phyloP scores from a whole-genome alignment of 257 asterid genomes.

The Solanum infundibuliforme region DNA sequence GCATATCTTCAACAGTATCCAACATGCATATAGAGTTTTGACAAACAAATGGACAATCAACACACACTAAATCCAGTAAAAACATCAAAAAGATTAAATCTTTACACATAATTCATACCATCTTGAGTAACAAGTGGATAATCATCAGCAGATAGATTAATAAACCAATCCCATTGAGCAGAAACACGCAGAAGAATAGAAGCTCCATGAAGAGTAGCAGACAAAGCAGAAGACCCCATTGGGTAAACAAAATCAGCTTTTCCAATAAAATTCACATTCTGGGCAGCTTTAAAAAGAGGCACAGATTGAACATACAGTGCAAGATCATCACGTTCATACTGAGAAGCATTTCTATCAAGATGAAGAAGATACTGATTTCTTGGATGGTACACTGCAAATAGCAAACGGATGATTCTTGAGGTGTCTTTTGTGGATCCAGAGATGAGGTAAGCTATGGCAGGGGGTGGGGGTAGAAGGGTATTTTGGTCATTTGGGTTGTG shows the following conservation, averaged over 20 bases:
- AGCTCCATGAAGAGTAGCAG: conserved; percentile 79
- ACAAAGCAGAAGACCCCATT: conserved; percentile 56
- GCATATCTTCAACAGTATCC: not conserved
- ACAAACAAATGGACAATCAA: not conserved
- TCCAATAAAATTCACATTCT: conserved; percentile 68
- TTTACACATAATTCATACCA: conserved; percentile 30
- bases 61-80: not conserved
- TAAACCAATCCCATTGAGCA: conserved; percentile 84
- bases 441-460: conserved; percentile 63
- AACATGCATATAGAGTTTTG: not conserved
- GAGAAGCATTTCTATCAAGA: conserved; percentile 54
- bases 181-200: conserved; percentile 48
- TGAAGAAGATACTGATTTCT: conserved; percentile 62
- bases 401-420: conserved; percentile 51
- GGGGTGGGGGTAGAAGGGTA: conserved; percentile 38
- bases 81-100: not conserved
- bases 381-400: conserved; percentile 72
- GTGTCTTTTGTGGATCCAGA: conserved; percentile 70
- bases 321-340: conserved; percentile 54
- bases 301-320: conserved; percentile 46
- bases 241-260: conserved; percentile 50
- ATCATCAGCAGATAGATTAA: conserved; percentile 59
- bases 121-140: conserved; percentile 90
- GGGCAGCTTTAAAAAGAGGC: conserved; percentile 60
- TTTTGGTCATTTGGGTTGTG: conserved; percentile 6